Evolutionary conservation across 2,329 filamentous ascomycete species (phyloP), one percentile per base, ranked within the genome.

Genomic region (Fusarium pseudocircinatum): DNA sequence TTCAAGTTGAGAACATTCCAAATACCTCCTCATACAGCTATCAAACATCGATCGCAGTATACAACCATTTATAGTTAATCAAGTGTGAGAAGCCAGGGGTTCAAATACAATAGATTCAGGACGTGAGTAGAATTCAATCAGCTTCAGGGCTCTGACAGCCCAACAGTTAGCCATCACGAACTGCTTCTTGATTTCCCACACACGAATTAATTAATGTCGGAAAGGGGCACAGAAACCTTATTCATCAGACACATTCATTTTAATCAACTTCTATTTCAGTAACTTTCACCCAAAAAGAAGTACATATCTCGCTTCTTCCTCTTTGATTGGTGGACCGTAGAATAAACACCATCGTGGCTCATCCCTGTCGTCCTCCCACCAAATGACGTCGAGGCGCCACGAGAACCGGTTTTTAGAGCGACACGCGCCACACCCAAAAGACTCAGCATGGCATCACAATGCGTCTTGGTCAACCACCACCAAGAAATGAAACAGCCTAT

Each of bases 331-430:
- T 58, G 54, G 30, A 36, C 18, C n/a, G 20, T 34, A 18, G 30
- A 30, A 39, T 15, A 42, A 43, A 11, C 32, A 26, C n/a, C 59
- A 49, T 37, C 42, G 68, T 74, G 71, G 72, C 71, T 69, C 67
- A 69, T 69, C 66, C 66, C 44, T 69, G 66, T 47, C n/a, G 22
- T 18, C 39, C 20, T 54, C 50, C 50, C 50, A 54, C 34, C 34
- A 30, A 40, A 77, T 77, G 75, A 77, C 75, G 75, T 78, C 68
- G 60, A 47, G 54, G 63, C 63, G 60, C 59, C 74, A 63, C 59
- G 60, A 76, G 72, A 77, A 74, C 75, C 64, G 63, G 75, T 77
- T 77, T 77, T 74, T 54, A 60, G 40, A 56, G 63, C 49, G 58
- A 64, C 72, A 73, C 70, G 60, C 71, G 72, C 73, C 71, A 76